Evolutionary conservation across 176 grass and related monocot genomes (phyloP), one percentile per base, ranked within the genome.

Genomic region (Phoenix roebelenii): DNA sequence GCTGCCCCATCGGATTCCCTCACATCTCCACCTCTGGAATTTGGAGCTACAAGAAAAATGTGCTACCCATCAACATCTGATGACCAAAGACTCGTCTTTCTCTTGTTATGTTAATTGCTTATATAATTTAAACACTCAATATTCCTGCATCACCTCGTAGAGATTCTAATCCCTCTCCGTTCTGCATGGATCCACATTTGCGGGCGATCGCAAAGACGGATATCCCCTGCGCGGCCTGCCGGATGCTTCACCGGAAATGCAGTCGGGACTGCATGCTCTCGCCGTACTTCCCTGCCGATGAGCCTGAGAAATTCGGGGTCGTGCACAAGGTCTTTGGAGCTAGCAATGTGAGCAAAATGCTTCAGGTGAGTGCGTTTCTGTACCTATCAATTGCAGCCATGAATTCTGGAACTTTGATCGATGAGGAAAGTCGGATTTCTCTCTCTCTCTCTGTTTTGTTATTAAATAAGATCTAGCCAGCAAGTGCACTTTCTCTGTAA

Each of bases 301-400:
- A 73, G 50, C 62, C 77, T 25, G 49, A 80, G 29, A 80, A 73
- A 63, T 80, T 80, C 17, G 55, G 50, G 23, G 73, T 53, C 1
- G 77, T 80, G 18, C 77, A 80, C 28, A 80, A 68, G 65, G 69
- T 80, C 25, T 80, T 80, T 50, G 77, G 77, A 49, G 77, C 77
- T 24, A 80, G 77, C 39, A 80, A 68, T 68, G 69, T 80, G 22
- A 53, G 67, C 77, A 80, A 80, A 55, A 80, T 80, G 69, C 69
- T 80, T 23, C 77, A 73, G 39, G 77, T 80, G 39, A 73, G 60
- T 25, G 51, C 7, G 19, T 22, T 20, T 18, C 17, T 16, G 18
- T 58, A 7, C 26, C 16, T 75, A 9, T 20, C 20, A 20, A 20
- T 30, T 30, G 4, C 28, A 30, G 5, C 28, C 28, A 30, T 30